Percentiles rank a stretch among this genome's conserved stretches.
Conservation (phyloP, 75 land plant species). For the Picea sitchensis region DNA sequence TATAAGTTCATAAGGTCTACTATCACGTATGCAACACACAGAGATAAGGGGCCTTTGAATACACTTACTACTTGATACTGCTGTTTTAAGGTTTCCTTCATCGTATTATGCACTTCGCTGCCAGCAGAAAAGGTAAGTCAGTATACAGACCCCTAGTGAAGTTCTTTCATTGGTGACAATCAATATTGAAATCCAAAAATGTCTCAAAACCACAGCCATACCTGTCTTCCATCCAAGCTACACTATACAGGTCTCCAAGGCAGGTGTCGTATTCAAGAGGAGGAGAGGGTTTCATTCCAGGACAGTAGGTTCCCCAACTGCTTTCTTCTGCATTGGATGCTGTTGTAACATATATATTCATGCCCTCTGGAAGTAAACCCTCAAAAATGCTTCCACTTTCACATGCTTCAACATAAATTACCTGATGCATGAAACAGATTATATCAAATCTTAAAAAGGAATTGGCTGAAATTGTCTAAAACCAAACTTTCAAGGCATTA, state of each 20-base stretch:
- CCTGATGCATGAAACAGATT: constrained; percentile 29
- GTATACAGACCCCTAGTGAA: background rate
- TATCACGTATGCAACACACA: background rate
- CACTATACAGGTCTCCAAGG: constrained; percentile 87
- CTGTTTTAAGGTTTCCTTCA: constrained; percentile 64
- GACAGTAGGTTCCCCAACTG: constrained; percentile 93
- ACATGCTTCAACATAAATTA: constrained; percentile 89
- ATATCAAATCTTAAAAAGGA: background rate
- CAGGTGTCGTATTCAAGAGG: constrained; percentile 79
- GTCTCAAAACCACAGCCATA: constrained; percentile 12
- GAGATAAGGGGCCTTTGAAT: background rate
- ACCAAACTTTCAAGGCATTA: background rate
- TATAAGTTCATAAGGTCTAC: background rate
- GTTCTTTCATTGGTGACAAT: background rate
- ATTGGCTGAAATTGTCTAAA: background rate
- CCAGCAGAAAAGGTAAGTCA: constrained; percentile 7
- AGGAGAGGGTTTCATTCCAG: constrained; percentile 80
- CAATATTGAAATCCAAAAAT: constrained; percentile 1
- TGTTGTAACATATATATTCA: constrained; percentile 85
- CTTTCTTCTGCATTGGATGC: constrained; percentile 85
- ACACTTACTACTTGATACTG: constrained; percentile 72
- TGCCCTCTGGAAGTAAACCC: constrained; percentile 67
- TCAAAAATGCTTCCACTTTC: constrained; percentile 96
- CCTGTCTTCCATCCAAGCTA: constrained; percentile 99
- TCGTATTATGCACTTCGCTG: constrained; percentile 83